These are phyloP conservation scores for Fagus crenata DNA, from an alignment of 306 rosid species.

Conservation along the genomic window DNA sequence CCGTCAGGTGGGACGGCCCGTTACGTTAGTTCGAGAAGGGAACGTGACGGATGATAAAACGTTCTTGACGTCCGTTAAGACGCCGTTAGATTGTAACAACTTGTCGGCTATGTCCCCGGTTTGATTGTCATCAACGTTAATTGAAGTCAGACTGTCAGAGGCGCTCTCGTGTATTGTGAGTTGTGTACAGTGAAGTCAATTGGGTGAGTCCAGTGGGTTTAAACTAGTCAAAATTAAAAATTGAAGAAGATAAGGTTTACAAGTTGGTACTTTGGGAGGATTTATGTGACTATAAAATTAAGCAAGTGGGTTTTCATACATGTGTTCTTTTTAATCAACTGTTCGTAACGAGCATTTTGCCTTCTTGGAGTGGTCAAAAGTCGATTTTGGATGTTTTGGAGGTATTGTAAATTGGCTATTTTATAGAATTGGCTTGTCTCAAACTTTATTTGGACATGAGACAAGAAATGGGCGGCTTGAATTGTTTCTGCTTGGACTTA, in stretches of 20 bases:
- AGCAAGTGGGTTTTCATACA: neutral
- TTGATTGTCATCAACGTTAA: neutral
- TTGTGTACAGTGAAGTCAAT: too few relatives aligned
- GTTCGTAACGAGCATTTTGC: neutral
- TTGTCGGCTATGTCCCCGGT: constrained; percentile 9
- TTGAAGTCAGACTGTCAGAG: neutral
- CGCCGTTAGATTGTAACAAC: neutral
- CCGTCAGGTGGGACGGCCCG: constrained; percentile 17
- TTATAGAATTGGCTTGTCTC: neutral
- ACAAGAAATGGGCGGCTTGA: neutral
- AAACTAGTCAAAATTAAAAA: neutral
- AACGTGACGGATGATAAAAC: too few relatives aligned
- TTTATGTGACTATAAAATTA: neutral
- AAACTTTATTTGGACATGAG: neutral
- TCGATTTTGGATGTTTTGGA: neutral
- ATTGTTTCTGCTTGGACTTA: neutral
- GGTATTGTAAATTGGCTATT: neutral
- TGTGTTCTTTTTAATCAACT: neutral
- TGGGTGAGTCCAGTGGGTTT: neutral
- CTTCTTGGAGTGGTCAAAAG: neutral
- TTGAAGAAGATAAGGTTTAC: too few relatives aligned
- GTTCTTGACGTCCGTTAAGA: too few relatives aligned
- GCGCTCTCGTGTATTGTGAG: neutral
- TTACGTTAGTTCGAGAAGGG: neutral
- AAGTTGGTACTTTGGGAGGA: too few relatives aligned